phyloP scores from a whole-genome alignment of 2,329 filamentous ascomycete species.

The Curvularia hawaiiensis region DNA sequence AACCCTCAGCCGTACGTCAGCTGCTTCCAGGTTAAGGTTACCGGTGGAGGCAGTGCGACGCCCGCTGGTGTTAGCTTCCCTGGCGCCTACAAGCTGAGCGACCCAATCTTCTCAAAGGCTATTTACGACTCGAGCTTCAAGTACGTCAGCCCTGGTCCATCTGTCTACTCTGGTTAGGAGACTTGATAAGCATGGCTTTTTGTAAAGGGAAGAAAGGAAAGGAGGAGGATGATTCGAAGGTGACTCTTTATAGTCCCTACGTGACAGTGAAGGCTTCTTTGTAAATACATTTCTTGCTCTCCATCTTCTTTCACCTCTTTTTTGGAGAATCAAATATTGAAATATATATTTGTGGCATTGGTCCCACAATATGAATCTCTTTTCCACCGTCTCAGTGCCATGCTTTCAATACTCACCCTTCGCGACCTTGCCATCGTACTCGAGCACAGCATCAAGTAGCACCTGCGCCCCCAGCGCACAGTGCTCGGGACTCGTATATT shows the following conservation, averaged over 20 bases:
- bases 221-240: neutral
- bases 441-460: slow-evolving; percentile 45
- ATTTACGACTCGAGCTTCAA: slow-evolving; percentile 44
- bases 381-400: neutral
- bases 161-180: slow-evolving; percentile 39
- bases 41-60: slow-evolving; percentile 40
- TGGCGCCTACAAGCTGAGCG: slow-evolving; percentile 42
- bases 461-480: slow-evolving; percentile 54
- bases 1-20: slow-evolving; percentile 43
- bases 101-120: slow-evolving; percentile 41
- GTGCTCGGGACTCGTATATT: slow-evolving; percentile 51
- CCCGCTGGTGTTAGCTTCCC: slow-evolving; percentile 43
- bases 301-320: neutral
- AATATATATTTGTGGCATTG: neutral
- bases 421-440: neutral
- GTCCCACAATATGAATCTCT: neutral
- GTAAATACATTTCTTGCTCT: neutral
- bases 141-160: slow-evolving; percentile 43
- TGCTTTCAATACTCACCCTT: neutral
- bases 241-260: neutral
- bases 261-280: neutral
- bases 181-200: neutral
- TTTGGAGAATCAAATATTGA: neutral
- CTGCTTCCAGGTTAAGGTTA: slow-evolving; percentile 49
- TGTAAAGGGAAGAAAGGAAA: neutral